A percentile compares a stretch with the other conserved stretches of the same genome.
These are phyloP conservation scores for Selaginella tamariscina DNA, from an alignment of 75 land plant genomes.

Conservation along the genomic window DNA sequence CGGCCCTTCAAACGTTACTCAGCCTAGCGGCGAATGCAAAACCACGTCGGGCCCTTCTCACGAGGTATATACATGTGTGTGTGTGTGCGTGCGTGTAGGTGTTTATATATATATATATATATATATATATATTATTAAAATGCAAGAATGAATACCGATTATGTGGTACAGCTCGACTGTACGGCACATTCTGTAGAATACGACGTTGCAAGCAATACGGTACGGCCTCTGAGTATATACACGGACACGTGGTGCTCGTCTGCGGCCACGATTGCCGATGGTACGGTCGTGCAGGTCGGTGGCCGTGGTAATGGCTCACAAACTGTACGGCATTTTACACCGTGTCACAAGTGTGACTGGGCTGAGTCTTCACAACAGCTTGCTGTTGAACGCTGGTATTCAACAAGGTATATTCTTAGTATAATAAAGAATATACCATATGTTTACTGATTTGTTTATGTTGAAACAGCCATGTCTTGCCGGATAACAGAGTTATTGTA, in stretches of 20 bases:
- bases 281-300: constrained; percentile 38
- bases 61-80: too few relatives aligned
- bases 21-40: constrained; percentile 10
- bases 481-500: constrained; percentile 7
- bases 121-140: too few relatives aligned
- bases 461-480: constrained; percentile 2
- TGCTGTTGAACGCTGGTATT: background rate
- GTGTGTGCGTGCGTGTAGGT: too few relatives aligned
- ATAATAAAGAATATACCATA: too few relatives aligned
- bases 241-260: constrained; percentile 49
- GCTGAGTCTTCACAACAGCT: constrained; percentile 15
- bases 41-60: background rate
- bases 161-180: background rate
- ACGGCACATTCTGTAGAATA: constrained; percentile 33
- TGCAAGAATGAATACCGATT: background rate
- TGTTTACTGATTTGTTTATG: too few relatives aligned
- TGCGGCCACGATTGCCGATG: constrained; percentile 26
- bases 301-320: constrained; percentile 26
- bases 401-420: too few relatives aligned
- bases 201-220: constrained; percentile 17
- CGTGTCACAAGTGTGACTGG: constrained; percentile 34
- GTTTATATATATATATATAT: too few relatives aligned
- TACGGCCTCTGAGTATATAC: constrained; percentile 29
- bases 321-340: constrained; percentile 20
- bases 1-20: constrained; percentile 39